phyloP scores from a whole-genome alignment of 2,329 filamentous ascomycete genomes.

The Aquanectria penicillioides region DNA sequence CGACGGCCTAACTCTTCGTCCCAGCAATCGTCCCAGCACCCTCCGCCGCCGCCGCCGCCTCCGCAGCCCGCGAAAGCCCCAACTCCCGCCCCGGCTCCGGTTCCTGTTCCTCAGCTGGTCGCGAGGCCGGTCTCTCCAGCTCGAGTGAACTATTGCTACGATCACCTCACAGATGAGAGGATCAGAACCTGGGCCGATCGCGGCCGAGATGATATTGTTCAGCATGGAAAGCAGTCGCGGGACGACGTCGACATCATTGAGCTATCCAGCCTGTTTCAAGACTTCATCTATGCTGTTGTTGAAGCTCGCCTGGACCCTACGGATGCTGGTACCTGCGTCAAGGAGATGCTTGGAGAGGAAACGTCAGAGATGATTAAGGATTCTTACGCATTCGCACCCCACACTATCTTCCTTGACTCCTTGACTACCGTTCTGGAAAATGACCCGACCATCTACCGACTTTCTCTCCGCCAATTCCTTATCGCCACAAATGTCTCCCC shows the following conservation, averaged over 20 bases:
- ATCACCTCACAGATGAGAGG: slow-evolving; percentile 77
- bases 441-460: slow-evolving; percentile 63
- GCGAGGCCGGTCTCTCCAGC: slow-evolving; percentile 46
- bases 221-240: slow-evolving; percentile 71
- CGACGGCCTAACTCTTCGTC: slow-evolving; percentile 34
- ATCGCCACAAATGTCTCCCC: slow-evolving; percentile 77
- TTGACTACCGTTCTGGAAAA: slow-evolving; percentile 82
- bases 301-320: slow-evolving; percentile 72
- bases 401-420: slow-evolving; percentile 82
- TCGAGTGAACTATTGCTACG: slow-evolving; percentile 72
- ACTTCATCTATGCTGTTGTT: slow-evolving; percentile 81
- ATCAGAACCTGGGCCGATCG: slow-evolving; percentile 73
- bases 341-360: slow-evolving; percentile 74
- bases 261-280: slow-evolving; percentile 81
- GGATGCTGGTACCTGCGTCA: slow-evolving; percentile 78
- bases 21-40: slow-evolving; percentile 35
- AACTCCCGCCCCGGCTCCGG: background rate
- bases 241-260: slow-evolving; percentile 74
- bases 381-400: slow-evolving; percentile 66
- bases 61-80: slow-evolving; percentile 29
- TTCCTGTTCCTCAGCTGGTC: slow-evolving; percentile 24
- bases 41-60: slow-evolving; percentile 32
- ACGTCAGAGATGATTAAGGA: slow-evolving; percentile 60
- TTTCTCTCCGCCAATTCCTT: slow-evolving; percentile 72
- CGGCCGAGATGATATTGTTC: slow-evolving; percentile 74